Base-by-base conservation (phyloP, 1,284 basidiomycete genomes). In the Pisolithus thermaeus region DNA sequence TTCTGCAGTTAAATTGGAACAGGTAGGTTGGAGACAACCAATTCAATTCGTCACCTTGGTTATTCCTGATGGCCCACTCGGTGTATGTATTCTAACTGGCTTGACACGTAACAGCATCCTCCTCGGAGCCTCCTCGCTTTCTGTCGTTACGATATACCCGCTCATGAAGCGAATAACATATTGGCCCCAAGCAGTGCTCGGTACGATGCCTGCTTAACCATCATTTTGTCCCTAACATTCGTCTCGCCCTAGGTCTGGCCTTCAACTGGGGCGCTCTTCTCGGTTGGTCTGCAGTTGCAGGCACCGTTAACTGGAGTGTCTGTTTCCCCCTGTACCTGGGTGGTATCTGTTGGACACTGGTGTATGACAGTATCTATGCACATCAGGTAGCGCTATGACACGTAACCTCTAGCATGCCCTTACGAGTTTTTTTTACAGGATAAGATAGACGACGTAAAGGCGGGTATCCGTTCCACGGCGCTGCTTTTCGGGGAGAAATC, bases 231-330 rank as follows among this genome's bases (percentile, higher is more conserved):
- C 7, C 46, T 20, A 39, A 49, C 47, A 46, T 39, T 41, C 56
- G 47, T 51, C 30, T 42, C 23, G 30, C 11, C 28, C 20, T 58
- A 94, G 93, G 94, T 3, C 76, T 98, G 45, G 86, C 95, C 0
- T 99, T 97, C 70, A 98, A 97, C 68, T 99, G 96, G 97, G 97
- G 97, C 12, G 88, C 93, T 0, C 73, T 99, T 3, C 81, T 99
- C 7, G 97, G 97, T 28, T 99, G 95, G 89, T 94, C 95, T 0
- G 96, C 97, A 1, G 84, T 98, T 1, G 83, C 90, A 0, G 92
- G 92, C 0, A 61, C 76, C 0, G 85, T 89, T 6, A 76, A 97
- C 62, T 97, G 94, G 94, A 66, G 67, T 7, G 81, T 95, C 37
- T 89, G 89, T 40, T 71, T 92, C 9, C 94, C 97, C 2, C 77